A percentile compares a stretch with the other conserved stretches of the same genome.
Conservation (phyloP, 2,329 filamentous ascomycete species). For the Ambrosiella xylebori region DNA sequence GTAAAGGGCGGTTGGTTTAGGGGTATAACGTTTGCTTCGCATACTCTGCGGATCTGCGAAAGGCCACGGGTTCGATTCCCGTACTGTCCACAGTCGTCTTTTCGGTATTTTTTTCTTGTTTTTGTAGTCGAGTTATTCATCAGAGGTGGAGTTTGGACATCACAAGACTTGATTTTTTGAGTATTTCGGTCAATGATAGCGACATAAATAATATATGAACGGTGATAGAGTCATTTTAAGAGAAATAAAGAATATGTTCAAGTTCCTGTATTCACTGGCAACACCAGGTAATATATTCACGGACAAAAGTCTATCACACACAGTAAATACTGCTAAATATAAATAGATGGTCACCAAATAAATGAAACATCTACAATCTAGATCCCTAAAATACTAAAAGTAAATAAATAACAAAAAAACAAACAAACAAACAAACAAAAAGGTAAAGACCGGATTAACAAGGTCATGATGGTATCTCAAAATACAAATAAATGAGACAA, state of each 20-base stretch:
- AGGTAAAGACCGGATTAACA: no score
- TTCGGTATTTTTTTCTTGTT: not conserved
- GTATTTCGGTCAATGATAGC: not conserved
- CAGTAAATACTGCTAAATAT: no score
- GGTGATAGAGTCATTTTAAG: not conserved
- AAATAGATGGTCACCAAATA: no score
- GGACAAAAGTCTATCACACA: no score
- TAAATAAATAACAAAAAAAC: no score
- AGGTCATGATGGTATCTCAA: no score
- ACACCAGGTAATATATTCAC: not conserved
- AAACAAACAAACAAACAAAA: no score
- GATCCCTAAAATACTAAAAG: no score
- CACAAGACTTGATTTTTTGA: not conserved
- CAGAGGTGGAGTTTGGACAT: not conserved
- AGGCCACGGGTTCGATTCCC: slow-evolving; percentile 13
- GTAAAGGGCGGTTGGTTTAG: slow-evolving; percentile 10
- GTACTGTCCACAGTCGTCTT: slow-evolving; percentile 6
- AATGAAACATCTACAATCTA: no score
- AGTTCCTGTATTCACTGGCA: not conserved
- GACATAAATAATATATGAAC: slow-evolving; percentile 9
- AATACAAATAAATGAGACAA: no score
- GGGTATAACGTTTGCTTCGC: slow-evolving; percentile 12
- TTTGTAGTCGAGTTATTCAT: not conserved
- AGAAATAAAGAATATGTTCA: not conserved
- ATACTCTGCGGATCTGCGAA: slow-evolving; percentile 10